Percentiles rank a stretch among this genome's conserved stretches.
These are phyloP conservation scores for Arctium minus DNA, from an alignment of 129 eudicot genomes.

Conservation along the genomic window DNA sequence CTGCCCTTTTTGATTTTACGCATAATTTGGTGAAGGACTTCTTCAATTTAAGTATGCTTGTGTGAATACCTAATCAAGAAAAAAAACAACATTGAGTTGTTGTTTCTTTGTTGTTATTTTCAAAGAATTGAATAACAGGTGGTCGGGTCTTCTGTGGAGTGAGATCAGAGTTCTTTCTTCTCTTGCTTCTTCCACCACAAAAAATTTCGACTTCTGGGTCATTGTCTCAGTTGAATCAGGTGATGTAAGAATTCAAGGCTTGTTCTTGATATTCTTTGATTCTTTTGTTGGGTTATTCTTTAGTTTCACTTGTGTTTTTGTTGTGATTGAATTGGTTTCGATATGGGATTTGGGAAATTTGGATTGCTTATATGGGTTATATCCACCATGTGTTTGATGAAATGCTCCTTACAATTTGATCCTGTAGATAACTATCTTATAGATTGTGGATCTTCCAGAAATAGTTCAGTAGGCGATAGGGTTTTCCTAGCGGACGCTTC, in stretches of 20 bases:
- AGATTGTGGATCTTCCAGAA: conserved; percentile 55
- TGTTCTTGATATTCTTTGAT: background rate
- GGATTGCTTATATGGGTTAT: conserved; percentile 27
- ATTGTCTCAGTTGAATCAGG: background rate
- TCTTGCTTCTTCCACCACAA: conserved; percentile 3
- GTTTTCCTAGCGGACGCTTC: conserved; percentile 45
- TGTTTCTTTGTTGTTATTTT: background rate
- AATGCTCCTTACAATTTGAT: conserved; percentile 38
- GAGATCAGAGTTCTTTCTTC: background rate
- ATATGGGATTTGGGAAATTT: conserved; percentile 19
- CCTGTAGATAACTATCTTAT: conserved; percentile 63
- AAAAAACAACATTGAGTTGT: background rate
- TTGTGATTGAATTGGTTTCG: background rate
- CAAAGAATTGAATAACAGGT: background rate
- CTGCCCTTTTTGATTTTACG: background rate
- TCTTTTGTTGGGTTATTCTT: background rate
- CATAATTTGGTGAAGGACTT: background rate
- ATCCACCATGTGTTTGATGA: conserved; percentile 47
- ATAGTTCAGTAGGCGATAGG: conserved; percentile 40
- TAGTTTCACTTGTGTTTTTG: background rate
- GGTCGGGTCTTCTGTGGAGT: background rate
- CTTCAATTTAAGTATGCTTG: conserved; percentile 1
- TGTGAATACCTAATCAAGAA: conserved; percentile 1
- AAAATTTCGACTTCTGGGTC: background rate
- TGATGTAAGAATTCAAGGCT: background rate